Evolutionary conservation across 192 early-diverging fungal species (phyloP), one percentile per base, ranked within the genome.

Genomic region (Linnemannia schmuckeri): DNA sequence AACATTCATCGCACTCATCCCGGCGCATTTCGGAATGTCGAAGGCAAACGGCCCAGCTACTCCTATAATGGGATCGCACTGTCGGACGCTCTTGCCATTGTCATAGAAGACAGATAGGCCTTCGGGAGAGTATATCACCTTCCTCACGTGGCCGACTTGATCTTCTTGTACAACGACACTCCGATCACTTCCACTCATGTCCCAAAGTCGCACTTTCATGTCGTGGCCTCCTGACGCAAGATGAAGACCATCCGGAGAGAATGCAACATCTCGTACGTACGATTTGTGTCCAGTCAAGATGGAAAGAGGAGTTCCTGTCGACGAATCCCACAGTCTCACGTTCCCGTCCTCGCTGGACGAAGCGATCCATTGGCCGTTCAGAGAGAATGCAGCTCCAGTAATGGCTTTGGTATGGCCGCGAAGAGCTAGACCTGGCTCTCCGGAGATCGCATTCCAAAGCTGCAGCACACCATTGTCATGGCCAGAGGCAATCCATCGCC

Each of bases 241-340:
- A 52, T 75, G 73, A 38, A 33, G 73, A 37, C 73, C 30, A n/a
- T 35, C 47, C 13, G 49, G 73, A 27, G 73, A 75, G 40, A 40
- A 73, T 7, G 72, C 72, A 27, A 73, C 44, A n/a, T 22, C 0
- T 4, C 17, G 0, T 1, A 73, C 42, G 27, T 42, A 2, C 4
- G 24, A 1, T 30, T 22, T 30, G 6, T 44, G 27, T 0, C 73
- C 52, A 3, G 24, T 75, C 30, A 55, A 30, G 30, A 55, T 17
- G 13, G 30, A 30, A 46, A 33, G 4, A 54, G 6, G n/a, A 38
- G 13, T 3, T 3, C 47, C 71, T 10, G 71, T 33, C 13, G 30
- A 30, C 1, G 47, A 30, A 33, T 49, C 44, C 73, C 73, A 49
- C 17, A 70, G 1, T 10, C 24, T 52, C 37, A 2, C 55, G 20